phyloP scores from a whole-genome alignment of 805 yeast genomes.

The Saccharomycopsis schoenii region DNA sequence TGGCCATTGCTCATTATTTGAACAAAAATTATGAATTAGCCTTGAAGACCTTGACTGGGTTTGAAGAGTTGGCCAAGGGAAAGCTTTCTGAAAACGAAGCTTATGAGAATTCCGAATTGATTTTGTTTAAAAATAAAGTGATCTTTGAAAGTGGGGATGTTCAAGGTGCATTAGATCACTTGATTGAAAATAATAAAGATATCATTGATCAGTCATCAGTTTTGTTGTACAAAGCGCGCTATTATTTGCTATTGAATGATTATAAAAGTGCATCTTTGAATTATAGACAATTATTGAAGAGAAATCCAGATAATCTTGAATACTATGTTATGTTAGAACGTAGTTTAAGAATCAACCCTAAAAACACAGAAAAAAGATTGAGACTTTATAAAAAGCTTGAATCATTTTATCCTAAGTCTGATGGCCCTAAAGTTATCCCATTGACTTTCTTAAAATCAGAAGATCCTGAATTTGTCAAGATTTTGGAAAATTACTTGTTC shows the following conservation, averaged over 20 bases:
- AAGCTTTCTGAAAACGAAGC: constrained; percentile 56
- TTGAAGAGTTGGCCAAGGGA: constrained; percentile 65
- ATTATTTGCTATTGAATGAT: constrained; percentile 47
- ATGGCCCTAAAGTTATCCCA: constrained; percentile 72
- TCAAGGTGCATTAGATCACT: constrained; percentile 50
- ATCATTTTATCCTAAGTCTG: constrained; percentile 70
- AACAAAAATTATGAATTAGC: constrained; percentile 59
- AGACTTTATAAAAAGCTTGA: constrained; percentile 57
- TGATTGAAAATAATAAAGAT: constrained; percentile 43
- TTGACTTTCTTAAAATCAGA: constrained; percentile 57
- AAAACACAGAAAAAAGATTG: constrained; percentile 39
- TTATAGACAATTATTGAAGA: constrained; percentile 60
- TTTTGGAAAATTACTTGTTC: constrained; percentile 45
- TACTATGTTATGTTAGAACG: constrained; percentile 63
- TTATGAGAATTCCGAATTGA: constrained; percentile 74
- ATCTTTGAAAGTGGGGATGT: constrained; percentile 55
- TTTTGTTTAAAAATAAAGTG: constrained; percentile 60
- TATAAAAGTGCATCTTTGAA: constrained; percentile 55
- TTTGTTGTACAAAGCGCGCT: constrained; percentile 57
- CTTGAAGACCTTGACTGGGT: constrained; percentile 58
- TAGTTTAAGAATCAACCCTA: constrained; percentile 42
- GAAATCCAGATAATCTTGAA: constrained; percentile 72
- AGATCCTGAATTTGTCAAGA: constrained; percentile 34
- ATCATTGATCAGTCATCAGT: constrained; percentile 51
- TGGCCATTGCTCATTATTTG: constrained; percentile 79